Evolutionary conservation across 1,139 yeast species (phyloP), one percentile per base, ranked within the genome.

Genomic region (Lodderomyces pseudojiufengensis): DNA sequence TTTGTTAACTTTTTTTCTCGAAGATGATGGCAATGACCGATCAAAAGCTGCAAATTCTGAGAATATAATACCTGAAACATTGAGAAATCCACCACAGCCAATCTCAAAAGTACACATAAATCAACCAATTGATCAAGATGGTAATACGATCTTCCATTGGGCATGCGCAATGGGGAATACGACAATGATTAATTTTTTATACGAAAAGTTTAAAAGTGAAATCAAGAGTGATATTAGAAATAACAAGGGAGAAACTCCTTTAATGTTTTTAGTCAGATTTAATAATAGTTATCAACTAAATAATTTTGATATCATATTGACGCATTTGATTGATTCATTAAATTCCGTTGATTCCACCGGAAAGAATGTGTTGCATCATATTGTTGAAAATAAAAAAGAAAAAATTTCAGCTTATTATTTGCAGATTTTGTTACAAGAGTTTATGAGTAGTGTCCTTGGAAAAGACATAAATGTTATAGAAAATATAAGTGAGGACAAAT

Each of bases 121-220:
- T 50, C 85, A 87, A 27, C 80, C 96, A 2, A 86, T 94, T 33
- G 99, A 94, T 58, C 94, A 84, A 48, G 79, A 84, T 40, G 97
- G 97, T 0, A 94, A 92, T 52, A 83, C 96, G 0, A 88, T 95
- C 1, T 70, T 94, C 41, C 99, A 94, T 57, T 86, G 97, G 95
- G 95, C 97, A 1, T 82, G 97, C 23, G 87, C 97, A 0, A 72
- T 94, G 61, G 97, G 95, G 0, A 79, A 87, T 43, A 63, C 81
- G 4, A 67, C 79, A 2, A 69, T 90, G 40, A 92, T 88, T 4
- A 76, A 76, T 40, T 87, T 86, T 39, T 65, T 94, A 25, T 73
- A 90, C 6, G 50, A 51, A n/a, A 63, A 61, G n/a, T 67, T 69
- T 40, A 23, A 23, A 9, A 33, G 34, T 8, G 59, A 61, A 12